Evolutionary conservation across 108 stramenopile genomes (phyloP), one percentile per base, ranked within the genome.

Genomic region (Craspedostauros australis): DNA sequence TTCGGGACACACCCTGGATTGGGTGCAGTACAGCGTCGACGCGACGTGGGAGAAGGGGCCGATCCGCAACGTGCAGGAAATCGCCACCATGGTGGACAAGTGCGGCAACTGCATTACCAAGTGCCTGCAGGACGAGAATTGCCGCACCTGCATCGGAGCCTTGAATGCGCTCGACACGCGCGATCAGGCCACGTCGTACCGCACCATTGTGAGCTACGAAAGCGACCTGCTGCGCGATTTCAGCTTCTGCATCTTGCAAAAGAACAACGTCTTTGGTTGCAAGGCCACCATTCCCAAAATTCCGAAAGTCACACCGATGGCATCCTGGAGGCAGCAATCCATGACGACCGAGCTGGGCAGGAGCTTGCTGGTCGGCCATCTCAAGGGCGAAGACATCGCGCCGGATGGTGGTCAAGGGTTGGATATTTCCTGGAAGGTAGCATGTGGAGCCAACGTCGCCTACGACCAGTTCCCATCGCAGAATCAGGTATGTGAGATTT

Each of bases 381-480:
- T 95, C n/a, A n/a, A n/a, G 49, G 76, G 76, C 37, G 85, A 84
- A 33, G 71, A 68, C 16, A 53, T 53, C 25, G 72, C 77, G 5
- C 56, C 66, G 4, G 61, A 65, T 22, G 75, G 74, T 5, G 57
- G 65, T 41, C 28, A 54, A 39, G 20, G 54, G 12, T 22, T 62
- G 23, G 80, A 79, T 18, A 77, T 82, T 22, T 91, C 88, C 5
- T 97, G 96, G 96, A 96, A 91, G 66, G 88, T 97, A 1, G 81
- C 78, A 12, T 73, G 68, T 34, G 93, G 93, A 4, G 93, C 94
- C 21, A 95, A 97, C 63, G 88, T 84, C 5, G 95, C 96, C 0
- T 97, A 97, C 54, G 96, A 97, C 68, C 84, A 85, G 46, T 97
- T 97, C 66, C 93, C 96, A 0, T 83, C 68, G 18, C 96, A 97